Evolutionary conservation across 345 rosid genomes (phyloP).

Genomic region (Trapa incisa): DNA sequence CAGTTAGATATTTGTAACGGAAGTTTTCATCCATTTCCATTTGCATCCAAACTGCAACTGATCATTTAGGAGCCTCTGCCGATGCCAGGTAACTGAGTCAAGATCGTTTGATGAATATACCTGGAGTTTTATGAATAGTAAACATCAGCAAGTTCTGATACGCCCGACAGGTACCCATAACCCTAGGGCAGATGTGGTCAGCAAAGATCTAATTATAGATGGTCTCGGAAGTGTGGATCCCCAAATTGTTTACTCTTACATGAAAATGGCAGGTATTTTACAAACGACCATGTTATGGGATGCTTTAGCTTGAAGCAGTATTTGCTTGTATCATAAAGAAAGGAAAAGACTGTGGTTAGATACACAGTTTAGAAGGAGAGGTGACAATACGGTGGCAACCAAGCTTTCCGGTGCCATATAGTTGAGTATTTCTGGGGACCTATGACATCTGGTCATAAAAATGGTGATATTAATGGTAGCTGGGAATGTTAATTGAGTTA

Average conservation of each 20-base stretch:
- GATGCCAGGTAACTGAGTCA: slow-evolving; percentile 55
- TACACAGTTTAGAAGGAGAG: slow-evolving; percentile 10
- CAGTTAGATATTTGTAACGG: background rate
- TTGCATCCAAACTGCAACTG: slow-evolving; percentile 16
- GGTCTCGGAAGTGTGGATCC: slow-evolving; percentile 88
- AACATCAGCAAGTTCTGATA: slow-evolving; percentile 66
- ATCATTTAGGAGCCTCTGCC: slow-evolving; percentile 32
- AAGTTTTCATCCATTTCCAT: background rate
- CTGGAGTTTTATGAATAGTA: slow-evolving; percentile 86
- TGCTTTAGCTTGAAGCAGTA: slow-evolving; percentile 87
- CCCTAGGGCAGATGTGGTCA: slow-evolving; percentile 80
- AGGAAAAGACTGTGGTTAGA: slow-evolving; percentile 22
- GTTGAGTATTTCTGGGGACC: slow-evolving; percentile 23
- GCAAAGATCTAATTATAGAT: slow-evolving; percentile 89
- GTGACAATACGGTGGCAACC: slow-evolving; percentile 14
- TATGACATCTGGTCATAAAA: background rate
- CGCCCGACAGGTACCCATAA: slow-evolving; percentile 74
- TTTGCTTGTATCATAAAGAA: slow-evolving; percentile 25
- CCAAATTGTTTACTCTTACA: slow-evolving; percentile 71
- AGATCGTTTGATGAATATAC: slow-evolving; percentile 81
- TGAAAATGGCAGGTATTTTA: slow-evolving; percentile 71
- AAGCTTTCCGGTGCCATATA: slow-evolving; percentile 33
- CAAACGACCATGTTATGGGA: slow-evolving; percentile 72
- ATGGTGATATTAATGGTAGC: background rate
- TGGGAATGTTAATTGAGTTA: background rate